Conservation (phyloP, 208 protist genomes). For the Perkinsela sp. region DNA sequence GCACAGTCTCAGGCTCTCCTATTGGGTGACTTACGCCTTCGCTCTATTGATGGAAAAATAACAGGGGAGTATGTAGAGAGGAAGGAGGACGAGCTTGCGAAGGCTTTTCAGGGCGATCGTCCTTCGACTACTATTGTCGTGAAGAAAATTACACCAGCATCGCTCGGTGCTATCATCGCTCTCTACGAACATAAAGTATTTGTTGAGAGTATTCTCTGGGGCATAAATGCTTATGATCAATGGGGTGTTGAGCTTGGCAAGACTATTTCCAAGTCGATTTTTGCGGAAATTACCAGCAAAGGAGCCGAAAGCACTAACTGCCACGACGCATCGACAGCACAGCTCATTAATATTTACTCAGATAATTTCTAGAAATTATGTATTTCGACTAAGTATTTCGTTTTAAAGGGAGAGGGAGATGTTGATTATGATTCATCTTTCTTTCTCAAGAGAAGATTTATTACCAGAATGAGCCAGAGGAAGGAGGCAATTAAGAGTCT, state of each 20-base stretch:
- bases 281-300: constrained; percentile 47
- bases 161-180: constrained; percentile 76
- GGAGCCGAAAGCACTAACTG: constrained; percentile 10
- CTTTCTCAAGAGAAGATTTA: too few relatives aligned
- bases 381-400: too few relatives aligned
- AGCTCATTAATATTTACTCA: constrained; percentile 78
- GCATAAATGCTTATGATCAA: constrained; percentile 88
- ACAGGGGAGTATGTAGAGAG: constrained; percentile 16
- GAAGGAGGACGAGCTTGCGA: constrained; percentile 25
- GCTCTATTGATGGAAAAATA: constrained; percentile 1
- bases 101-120: constrained; percentile 68
- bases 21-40: constrained; percentile 15
- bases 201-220: constrained; percentile 82
- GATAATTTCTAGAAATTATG: too few relatives aligned
- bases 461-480: too few relatives aligned
- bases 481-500: too few relatives aligned
- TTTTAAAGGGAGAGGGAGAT: too few relatives aligned
- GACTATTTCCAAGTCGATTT: constrained; percentile 78
- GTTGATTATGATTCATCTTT: too few relatives aligned
- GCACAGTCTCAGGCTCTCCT: constrained; percentile 90
- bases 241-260: constrained; percentile 91
- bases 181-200: constrained; percentile 92
- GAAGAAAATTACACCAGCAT: constrained; percentile 64
- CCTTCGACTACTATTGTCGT: constrained; percentile 82
- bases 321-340: constrained; percentile 76